Evolutionary conservation across 2,329 filamentous ascomycete genomes (phyloP).

Genomic region (Aspergillus sp.): DNA sequence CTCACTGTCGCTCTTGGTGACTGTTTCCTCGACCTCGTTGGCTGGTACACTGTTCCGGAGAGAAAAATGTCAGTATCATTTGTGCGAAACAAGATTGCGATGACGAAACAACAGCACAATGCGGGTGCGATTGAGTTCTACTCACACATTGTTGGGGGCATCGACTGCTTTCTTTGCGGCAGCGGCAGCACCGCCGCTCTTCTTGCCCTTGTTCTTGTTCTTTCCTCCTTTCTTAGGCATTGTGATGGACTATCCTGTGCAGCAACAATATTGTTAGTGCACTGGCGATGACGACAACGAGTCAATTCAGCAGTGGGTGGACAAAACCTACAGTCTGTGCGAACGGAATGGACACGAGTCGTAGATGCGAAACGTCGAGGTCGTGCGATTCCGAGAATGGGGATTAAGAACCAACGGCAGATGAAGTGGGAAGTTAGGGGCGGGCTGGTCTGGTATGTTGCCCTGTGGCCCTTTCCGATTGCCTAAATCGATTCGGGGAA

Average conservation of each 20-base stretch:
- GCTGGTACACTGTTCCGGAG: neutral
- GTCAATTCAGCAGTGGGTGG: constrained; percentile 1
- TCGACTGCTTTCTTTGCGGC: constrained; percentile 30
- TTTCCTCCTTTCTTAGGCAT: constrained; percentile 42
- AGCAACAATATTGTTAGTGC: constrained; percentile 6
- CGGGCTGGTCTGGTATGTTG: constrained; percentile 18
- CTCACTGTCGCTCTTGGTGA: neutral
- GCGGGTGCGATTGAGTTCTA: constrained; percentile 11
- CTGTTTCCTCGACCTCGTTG: constrained; percentile 16
- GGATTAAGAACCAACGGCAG: constrained; percentile 7
- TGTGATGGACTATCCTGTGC: constrained; percentile 18
- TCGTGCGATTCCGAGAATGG: constrained; percentile 3
- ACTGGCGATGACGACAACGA: constrained; percentile 17
- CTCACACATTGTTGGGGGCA: constrained; percentile 38
- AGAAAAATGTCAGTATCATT: constrained; percentile 2
- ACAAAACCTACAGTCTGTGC: constrained; percentile 17
- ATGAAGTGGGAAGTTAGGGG: constrained; percentile 20
- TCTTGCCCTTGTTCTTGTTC: constrained; percentile 32
- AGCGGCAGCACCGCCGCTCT: constrained; percentile 27
- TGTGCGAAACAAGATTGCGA: neutral
- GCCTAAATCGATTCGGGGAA: constrained; percentile 25
- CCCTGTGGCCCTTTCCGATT: constrained; percentile 23
- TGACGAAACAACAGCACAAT: constrained; percentile 11
- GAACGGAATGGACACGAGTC: neutral
- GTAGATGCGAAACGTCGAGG: constrained; percentile 6